Base-by-base conservation (phyloP, 371 early-diverging fungal species). In the Mucor circinelloides region DNA sequence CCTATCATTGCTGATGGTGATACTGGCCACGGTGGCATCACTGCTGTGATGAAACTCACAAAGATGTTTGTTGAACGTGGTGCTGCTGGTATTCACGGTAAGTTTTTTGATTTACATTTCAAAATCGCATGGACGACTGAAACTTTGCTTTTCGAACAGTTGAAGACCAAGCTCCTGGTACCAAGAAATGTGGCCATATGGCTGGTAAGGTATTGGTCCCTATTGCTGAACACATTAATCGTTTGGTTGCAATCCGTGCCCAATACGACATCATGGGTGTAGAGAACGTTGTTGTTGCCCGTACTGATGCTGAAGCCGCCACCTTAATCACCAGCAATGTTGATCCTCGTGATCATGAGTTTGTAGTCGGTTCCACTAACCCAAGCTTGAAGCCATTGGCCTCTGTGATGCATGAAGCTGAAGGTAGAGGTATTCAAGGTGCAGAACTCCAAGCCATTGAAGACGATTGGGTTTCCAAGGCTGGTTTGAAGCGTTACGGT, bases 121-220 rank as follows among this genome's bases (percentile, higher is more conserved):
- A 44, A 7, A 19, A n/a, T n/a, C 6, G 19, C 0, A n/a, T 1
- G n/a, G 1, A n/a, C 6, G 7, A 0, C 44, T 44, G 5, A 44
- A n/a, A n/a, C 3, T 44, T 28, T 9, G n/a, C 19, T 2, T 13
- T 36, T 19, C 3, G 2, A 32, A 17, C 63, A 82, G 83, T 97
- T 60, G 99, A 99, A 80, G 99, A 99, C 81, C 94, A 94, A 80
- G 92, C 95, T 60, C 92, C 98, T 15, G 92, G 94, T 63, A 96
- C 96, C 69, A 99, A 99, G 78, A 99, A 99, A 88, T 99, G 99
- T 81, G 98, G 99, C 21, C 99, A 99, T 84, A 96, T 99, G 97
- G 98, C 97, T 57, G 99, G 99, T 69, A 99, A 99, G 81, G 99
- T 99, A 25, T 83, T 99, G 28, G 99, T 99, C 10, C 97, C 99